phyloP scores from a whole-genome alignment of 306 rosid species.

The Cucurbita moschata region DNA sequence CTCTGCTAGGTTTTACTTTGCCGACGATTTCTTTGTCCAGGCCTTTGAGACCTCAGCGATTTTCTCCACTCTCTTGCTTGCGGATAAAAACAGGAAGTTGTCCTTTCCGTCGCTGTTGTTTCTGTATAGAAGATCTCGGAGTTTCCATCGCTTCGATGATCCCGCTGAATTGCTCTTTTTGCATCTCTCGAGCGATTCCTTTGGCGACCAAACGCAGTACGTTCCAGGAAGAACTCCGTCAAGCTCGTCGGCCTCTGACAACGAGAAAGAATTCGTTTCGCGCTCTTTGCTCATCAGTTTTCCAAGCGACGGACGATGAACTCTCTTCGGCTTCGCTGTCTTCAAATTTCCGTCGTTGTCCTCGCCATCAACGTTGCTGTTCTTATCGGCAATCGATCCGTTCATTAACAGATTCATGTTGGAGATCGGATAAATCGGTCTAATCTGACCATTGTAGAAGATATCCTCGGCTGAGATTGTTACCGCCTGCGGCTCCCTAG shows the following conservation, averaged over 20 bases:
- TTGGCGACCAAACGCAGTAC: slow-evolving; percentile 70
- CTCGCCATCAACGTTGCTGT: slow-evolving; percentile 1
- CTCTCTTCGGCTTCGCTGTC: slow-evolving; percentile 5
- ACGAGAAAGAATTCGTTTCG: slow-evolving; percentile 42
- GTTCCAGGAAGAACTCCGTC: slow-evolving; percentile 28
- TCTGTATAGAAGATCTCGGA: slow-evolving; percentile 38
- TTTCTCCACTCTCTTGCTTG: slow-evolving; percentile 9
- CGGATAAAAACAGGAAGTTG: slow-evolving; percentile 8
- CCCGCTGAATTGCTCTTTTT: slow-evolving; percentile 51
- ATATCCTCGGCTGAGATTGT: slow-evolving; percentile 69
- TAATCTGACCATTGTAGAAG: slow-evolving; percentile 76
- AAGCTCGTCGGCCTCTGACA: slow-evolving; percentile 59
- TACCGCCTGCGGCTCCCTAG: slow-evolving; percentile 17
- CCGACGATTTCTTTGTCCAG: not conserved
- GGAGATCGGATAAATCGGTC: slow-evolving; percentile 48
- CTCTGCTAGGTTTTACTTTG: slow-evolving; percentile 5
- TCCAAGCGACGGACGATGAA: slow-evolving; percentile 37
- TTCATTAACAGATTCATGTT: slow-evolving; percentile 20
- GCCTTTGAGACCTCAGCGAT: not conserved
- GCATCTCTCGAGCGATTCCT: slow-evolving; percentile 12
- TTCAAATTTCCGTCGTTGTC: slow-evolving; percentile 4
- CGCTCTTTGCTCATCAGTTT: slow-evolving; percentile 61
- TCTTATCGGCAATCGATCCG: not conserved
- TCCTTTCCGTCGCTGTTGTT: slow-evolving; percentile 52
- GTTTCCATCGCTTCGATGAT: slow-evolving; percentile 63